Conservation (phyloP, 1,284 basidiomycete genomes). For the Apiotrichum sp. region DNA sequence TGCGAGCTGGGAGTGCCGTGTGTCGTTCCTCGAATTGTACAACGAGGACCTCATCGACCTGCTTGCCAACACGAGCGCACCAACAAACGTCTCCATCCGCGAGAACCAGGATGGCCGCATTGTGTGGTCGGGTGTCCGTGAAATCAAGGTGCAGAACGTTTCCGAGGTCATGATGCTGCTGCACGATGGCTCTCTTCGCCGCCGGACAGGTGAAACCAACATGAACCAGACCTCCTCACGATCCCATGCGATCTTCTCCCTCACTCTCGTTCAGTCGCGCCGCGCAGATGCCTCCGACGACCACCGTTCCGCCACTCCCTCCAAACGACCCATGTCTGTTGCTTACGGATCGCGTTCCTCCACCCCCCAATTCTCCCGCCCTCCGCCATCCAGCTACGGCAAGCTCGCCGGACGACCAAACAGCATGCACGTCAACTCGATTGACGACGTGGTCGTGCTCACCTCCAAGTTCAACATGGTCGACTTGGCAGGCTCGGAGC, state of each 20-base stretch:
- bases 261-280: slow-evolving; percentile 73
- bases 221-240: slow-evolving; percentile 98
- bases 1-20: slow-evolving; percentile 54
- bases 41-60: slow-evolving; percentile 95
- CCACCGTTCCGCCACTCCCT: slow-evolving; percentile 7
- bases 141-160: slow-evolving; percentile 77
- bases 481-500: slow-evolving; percentile 91
- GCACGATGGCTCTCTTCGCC: slow-evolving; percentile 77
- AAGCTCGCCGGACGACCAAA: slow-evolving; percentile 55
- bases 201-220: slow-evolving; percentile 93
- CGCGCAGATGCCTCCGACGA: slow-evolving; percentile 18
- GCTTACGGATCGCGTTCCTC: slow-evolving; percentile 14
- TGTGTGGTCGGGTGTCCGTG: slow-evolving; percentile 91
- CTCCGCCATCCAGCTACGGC: slow-evolving; percentile 16
- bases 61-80: slow-evolving; percentile 61
- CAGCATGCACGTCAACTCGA: slow-evolving; percentile 52
- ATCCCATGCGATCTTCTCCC: slow-evolving; percentile 96
- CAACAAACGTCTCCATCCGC: slow-evolving; percentile 73
- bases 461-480: slow-evolving; percentile 98
- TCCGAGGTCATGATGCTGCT: slow-evolving; percentile 89
- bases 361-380: slow-evolving; percentile 14
- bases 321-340: slow-evolving; percentile 20
- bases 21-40: slow-evolving; percentile 92
- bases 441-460: slow-evolving; percentile 72
- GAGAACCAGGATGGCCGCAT: slow-evolving; percentile 96